A percentile compares a stretch with the other conserved stretches of the same genome.
Conservation (phyloP, 1,284 basidiomycete genomes). For the Trichosporon inkin region DNA sequence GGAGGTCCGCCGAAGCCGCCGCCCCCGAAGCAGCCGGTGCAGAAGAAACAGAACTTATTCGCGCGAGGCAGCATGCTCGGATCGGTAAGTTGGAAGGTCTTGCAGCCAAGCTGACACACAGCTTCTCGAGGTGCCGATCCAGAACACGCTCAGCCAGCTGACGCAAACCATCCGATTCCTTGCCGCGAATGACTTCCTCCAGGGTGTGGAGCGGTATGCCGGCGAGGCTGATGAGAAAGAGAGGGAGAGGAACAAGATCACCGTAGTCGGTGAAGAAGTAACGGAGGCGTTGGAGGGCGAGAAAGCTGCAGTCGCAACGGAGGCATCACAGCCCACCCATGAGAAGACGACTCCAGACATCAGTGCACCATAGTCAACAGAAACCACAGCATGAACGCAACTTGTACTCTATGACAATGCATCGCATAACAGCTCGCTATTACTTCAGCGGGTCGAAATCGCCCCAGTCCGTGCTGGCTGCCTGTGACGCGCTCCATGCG, state of each 20-base stretch:
- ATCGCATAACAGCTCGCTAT: constrained; percentile 10
- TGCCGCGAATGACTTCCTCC: constrained; percentile 84
- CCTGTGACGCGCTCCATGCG: constrained; percentile 23
- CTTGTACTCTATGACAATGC: constrained; percentile 5
- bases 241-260: constrained; percentile 33
- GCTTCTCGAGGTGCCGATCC: constrained; percentile 74
- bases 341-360: too few relatives aligned
- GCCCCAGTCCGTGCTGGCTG: constrained; percentile 39
- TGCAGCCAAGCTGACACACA: constrained; percentile 12
- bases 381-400: background rate
- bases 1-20: constrained; percentile 18
- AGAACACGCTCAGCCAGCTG: constrained; percentile 83
- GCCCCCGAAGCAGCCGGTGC: constrained; percentile 56
- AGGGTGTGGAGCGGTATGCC: constrained; percentile 71
- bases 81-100: constrained; percentile 57
- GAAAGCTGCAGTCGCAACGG: background rate
- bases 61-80: constrained; percentile 65
- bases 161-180: constrained; percentile 91
- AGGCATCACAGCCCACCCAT: background rate
- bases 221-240: constrained; percentile 68
- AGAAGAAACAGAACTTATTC: constrained; percentile 63
- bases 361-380: background rate
- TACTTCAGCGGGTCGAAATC: constrained; percentile 49
- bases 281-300: background rate
- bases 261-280: constrained; percentile 14